Base-by-base conservation (phyloP, 441 rosid species). In the Erodium texanum region DNA sequence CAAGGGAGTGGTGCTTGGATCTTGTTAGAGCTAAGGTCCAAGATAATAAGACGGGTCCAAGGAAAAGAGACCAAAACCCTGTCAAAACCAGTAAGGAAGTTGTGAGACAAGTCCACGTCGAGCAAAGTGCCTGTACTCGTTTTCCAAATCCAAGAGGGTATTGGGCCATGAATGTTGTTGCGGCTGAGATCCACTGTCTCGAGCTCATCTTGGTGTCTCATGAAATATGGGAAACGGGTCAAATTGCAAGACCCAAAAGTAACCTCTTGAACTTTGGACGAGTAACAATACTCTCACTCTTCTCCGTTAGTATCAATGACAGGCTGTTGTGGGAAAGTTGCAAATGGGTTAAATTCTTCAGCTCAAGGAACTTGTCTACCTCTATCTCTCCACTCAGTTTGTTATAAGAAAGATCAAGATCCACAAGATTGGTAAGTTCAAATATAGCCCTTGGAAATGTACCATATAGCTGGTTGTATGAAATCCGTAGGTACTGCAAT, bases 1-100 rank as follows among this genome's bases (percentile, higher is more conserved):
- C 3, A 5, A 0, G 70, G 70, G 6, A 66, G 63, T 15, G 65
- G 29, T 10, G 76, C 78, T 43, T 68, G 50, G 0, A 73, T 32
- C 38, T 2, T 24, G 69, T 78, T 74, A 8, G 62, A 69, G 3
- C 24, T 34, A 12, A 79, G 66, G 36, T 71, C 74, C 64, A 75
- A 23, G 59, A n/a, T 0, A 3, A 2, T 9, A 14, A 79, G 2
- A 15, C 58, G 65, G 24, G 27, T 24, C 65, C 77, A 48, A 5
- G 71, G 72, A 18, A 66, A 0, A 27, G 32, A 27, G 32, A 27
- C 32, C 32, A 27, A 27, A 4, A 27, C 32, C 32, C 4, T 27
- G 32, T 27, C 32, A 27, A 4, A 27, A 27, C 32, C 32, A 27
- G 32, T 27, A 27, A 27, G 32, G 32, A 27, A 27, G 32, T 27